Evolutionary conservation across 2,329 filamentous ascomycete species (phyloP), one percentile per base, ranked within the genome.

Genomic region (Epichloe glyceriae): DNA sequence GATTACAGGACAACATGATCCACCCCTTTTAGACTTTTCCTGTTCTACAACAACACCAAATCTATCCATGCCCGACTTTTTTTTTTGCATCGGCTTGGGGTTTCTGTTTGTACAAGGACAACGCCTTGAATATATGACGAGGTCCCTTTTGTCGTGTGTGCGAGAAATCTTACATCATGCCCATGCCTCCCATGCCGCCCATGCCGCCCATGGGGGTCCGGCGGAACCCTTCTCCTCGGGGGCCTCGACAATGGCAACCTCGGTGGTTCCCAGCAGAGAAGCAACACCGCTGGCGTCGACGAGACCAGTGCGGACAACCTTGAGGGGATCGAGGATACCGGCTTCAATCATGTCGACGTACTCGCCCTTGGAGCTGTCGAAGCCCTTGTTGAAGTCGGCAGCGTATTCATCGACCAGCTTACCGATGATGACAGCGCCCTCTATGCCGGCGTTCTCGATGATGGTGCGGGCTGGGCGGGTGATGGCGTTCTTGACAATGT

Each of bases 311-410:
- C 93, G 89, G 66, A 98, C 93, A 61, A 98, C 93, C 86, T 98
- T 98, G 79, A 98, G 86, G 58, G 93, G 93, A 70, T 98, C 93
- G 54, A 98, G 86, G 70, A 98, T 98, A 85, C 93, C 93, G 60
- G 88, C 82, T 56, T 80, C 70, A 66, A 98, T 96, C 93, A 98
- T 97, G 77, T 98, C 91, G 60, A 96, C 89, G 73, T 95, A 98
- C 76, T 97, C 87, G 71, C 91, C 89, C 78, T 90, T 95, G 68
- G 88, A 75, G 73, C 86, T 93, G 80, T 98, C 88, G 75, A 88
- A 98, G 58, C 93, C 93, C 78, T 86, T 93, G 86, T 96, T 94
- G 82, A 98, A 98, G 72, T 98, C 90, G 58, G 69, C 68, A 67
- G 80, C 89, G 67, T 78, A 91, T 74, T 98, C 93, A 62, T 97